Evolutionary conservation across 169 alveolate species (phyloP), one percentile per base, ranked within the genome.

Genomic region (Cytauxzoon felis): DNA sequence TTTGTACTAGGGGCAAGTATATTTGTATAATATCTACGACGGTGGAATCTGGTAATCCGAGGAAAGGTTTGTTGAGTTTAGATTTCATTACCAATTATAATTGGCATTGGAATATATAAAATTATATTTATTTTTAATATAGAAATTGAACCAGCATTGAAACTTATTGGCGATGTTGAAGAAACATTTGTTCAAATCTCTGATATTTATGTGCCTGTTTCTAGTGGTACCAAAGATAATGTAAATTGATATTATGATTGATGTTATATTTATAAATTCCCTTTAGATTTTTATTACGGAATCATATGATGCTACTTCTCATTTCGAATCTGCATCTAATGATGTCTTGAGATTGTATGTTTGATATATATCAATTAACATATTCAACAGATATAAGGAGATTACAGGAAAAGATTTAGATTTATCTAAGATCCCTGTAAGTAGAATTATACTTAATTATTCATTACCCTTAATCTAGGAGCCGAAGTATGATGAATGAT

Each of bases 311-410:
- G 98, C 99, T 13, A 90, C 97, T 38, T 88, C 97, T 43, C 99
- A 97, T 87, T 97, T 97, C 73, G 99, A 97, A 82, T 80, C 96
- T 30, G 99, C 98, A n/a, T 85, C 97, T 29, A 93, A 93, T 36
- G 98, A 95, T 66, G 96, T 96, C 11, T 80, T 97, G 40, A 62
- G 73, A 56, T 87, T 90, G 90, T 89, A 78, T 65, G 93, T 61
- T 24, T 5, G 2, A 18, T 9, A 3, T 5, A 16, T 1, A 8
- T 38, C 41, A 61, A 4, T 29, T 26, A 40, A 11, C 30, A 7
- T 0, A 7, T 21, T 23, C 6, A 23, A 8, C 52, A 72, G 82
- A 62, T 83, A 81, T 75, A 71, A 76, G 16, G 81, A 60, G 32
- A 83, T 83, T 33, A 83, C 91, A 26, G 91, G 91, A 1, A 80